Evolutionary conservation across 805 yeast genomes (phyloP), one percentile per base, ranked within the genome.

Genomic region (Candida manassasensis): DNA sequence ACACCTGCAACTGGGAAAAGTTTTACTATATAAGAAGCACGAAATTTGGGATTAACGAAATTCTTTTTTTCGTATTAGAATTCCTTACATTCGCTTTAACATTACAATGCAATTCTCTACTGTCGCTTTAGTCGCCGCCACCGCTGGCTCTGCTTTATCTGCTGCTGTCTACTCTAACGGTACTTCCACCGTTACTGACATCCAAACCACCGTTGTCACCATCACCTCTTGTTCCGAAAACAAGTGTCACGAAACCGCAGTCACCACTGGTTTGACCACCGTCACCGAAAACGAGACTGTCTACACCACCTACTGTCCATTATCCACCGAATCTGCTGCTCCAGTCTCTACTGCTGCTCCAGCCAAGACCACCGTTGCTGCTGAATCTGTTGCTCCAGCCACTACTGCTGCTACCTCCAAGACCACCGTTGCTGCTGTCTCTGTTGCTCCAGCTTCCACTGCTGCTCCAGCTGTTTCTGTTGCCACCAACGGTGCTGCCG

Each of bases 201-300:
- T 47, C 21, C 40, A 45, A 7, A 56, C 61, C 38, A 55, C 65
- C 21, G 59, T 59, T 31, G 49, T 60, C 29, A 61, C 67, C 40
- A 48, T 60, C 44, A 61, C 69, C 31, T 10, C 66, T 26, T 64
- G 69, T 48, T 45, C 53, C 10, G 52, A 52, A 38, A 34, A 59
- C 49, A 45, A 41, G 37, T 64, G 70, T 49, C 28, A 40, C 12
- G 42, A 48, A 25, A 42, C 35, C 15, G 49, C 56, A 24, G 59
- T 53, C 35, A 59, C 65, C 45, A 61, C 67, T 32, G 66, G 65
- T 51, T 40, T 59, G 28, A 59, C 63, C 47, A 59, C 65, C 32
- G 55, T 60, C 40, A 59, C 62, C 39, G 53, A 50, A 37, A 46
- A 48, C 33, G 44, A 43, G 32, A 56, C 63, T 31, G 43, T 44